Conservation (phyloP, 2,329 filamentous ascomycete species). For the Teratosphaeria nubilosa region DNA sequence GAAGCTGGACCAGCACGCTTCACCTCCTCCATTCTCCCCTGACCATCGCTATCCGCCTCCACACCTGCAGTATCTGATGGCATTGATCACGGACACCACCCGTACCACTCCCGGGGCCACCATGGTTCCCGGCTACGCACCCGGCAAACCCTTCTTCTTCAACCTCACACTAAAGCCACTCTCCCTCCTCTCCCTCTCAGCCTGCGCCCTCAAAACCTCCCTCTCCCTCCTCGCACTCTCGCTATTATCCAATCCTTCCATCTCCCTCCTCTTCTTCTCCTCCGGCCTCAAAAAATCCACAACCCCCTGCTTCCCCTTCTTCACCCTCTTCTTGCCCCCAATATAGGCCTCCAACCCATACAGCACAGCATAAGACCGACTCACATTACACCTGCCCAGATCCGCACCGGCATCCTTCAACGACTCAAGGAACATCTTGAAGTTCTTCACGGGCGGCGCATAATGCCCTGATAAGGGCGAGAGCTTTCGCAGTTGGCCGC, state of each 20-base stretch:
- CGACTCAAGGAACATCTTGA: constrained; percentile 67
- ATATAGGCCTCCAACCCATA: constrained; percentile 74
- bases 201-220: constrained; percentile 34
- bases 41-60: too few relatives aligned
- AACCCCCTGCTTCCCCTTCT: constrained; percentile 43
- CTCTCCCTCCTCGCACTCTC: constrained; percentile 52
- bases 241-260: constrained; percentile 47
- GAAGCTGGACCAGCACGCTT: too few relatives aligned
- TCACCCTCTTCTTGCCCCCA: constrained; percentile 56
- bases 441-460: constrained; percentile 71
- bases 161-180: constrained; percentile 27
- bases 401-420: constrained; percentile 67
- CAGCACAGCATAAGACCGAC: constrained; percentile 70
- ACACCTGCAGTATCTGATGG: too few relatives aligned
- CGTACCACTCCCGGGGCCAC: constrained; percentile 9
- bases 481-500: constrained; percentile 64
- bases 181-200: constrained; percentile 29
- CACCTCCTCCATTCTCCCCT: too few relatives aligned
- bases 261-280: constrained; percentile 38
- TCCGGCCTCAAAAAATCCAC: constrained; percentile 52
- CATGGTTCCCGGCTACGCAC: constrained; percentile 6
- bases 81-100: too few relatives aligned
- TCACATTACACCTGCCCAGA: constrained; percentile 67
- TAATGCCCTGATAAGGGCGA: constrained; percentile 68
- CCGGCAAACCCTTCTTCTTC: constrained; percentile 14